Evolutionary conservation across 2,329 filamentous ascomycete genomes (phyloP).

Genomic region (Xylariaceae sp.): DNA sequence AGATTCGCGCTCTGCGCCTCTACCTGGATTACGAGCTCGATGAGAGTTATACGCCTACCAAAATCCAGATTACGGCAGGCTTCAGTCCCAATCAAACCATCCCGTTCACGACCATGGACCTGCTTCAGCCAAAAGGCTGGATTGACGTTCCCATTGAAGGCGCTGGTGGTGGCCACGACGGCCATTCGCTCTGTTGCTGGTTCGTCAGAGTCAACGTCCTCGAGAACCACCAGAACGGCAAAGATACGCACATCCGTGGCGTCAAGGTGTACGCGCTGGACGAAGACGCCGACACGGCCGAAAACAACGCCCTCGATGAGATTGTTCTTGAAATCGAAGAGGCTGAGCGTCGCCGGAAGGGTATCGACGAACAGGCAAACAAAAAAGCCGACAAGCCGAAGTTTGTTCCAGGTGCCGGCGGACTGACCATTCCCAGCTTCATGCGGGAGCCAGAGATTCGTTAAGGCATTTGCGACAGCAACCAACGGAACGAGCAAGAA

Average conservation of each 20-base stretch:
- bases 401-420: slow-evolving; percentile 32
- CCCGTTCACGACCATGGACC: slow-evolving; percentile 75
- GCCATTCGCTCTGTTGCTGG: slow-evolving; percentile 76
- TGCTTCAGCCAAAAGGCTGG: slow-evolving; percentile 81
- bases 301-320: slow-evolving; percentile 35
- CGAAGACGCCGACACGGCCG: slow-evolving; percentile 37
- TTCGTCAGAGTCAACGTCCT: slow-evolving; percentile 85
- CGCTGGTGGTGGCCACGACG: slow-evolving; percentile 55
- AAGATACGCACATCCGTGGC: slow-evolving; percentile 94
- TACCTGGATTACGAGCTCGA: slow-evolving; percentile 89
- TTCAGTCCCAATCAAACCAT: slow-evolving; percentile 89
- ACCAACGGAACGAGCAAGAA: neutral
- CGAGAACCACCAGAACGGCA: slow-evolving; percentile 98
- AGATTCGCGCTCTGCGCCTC: slow-evolving; percentile 71
- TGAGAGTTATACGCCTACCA: slow-evolving; percentile 94
- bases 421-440: slow-evolving; percentile 35
- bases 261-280: slow-evolving; percentile 75
- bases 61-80: slow-evolving; percentile 82
- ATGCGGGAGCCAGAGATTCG: slow-evolving; percentile 41
- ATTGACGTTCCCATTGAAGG: slow-evolving; percentile 67
- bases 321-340: slow-evolving; percentile 32
- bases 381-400: slow-evolving; percentile 29
- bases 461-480: slow-evolving; percentile 14
- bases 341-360: slow-evolving; percentile 26
- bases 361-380: slow-evolving; percentile 31